Conservation (phyloP, 1,284 basidiomycete species). For the Malassezia cuniculi region DNA sequence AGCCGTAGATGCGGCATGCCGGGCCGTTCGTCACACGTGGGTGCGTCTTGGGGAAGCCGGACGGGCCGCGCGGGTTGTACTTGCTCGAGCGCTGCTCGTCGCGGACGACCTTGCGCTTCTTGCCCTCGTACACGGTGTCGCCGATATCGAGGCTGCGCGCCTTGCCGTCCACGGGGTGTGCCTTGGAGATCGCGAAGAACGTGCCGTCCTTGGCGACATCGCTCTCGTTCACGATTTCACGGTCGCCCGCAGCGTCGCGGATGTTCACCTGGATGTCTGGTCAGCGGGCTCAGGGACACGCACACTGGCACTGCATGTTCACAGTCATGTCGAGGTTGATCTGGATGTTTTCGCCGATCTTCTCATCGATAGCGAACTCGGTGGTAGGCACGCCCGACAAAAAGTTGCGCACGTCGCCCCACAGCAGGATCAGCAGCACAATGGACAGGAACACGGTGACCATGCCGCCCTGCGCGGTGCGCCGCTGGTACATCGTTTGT, state of each 20-base stretch:
- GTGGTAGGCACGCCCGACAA: conserved; percentile 68
- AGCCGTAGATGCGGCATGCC: conserved; percentile 75
- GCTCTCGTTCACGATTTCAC: conserved; percentile 63
- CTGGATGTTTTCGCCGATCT: conserved; percentile 32
- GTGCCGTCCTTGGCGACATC: conserved; percentile 66
- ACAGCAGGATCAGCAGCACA: conserved; percentile 60
- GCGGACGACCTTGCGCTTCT: neutral
- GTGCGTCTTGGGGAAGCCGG: conserved; percentile 38
- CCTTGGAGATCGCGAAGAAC: conserved; percentile 69
- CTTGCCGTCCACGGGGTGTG: conserved; percentile 37
- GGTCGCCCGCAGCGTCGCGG: conserved; percentile 79
- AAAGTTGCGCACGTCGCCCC: conserved; percentile 78
- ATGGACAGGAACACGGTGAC: conserved; percentile 67
- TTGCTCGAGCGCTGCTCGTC: neutral
- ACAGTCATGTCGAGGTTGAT: conserved; percentile 42
- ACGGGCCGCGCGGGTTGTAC: neutral
- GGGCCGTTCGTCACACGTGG: conserved; percentile 44
- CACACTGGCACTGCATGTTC: conserved; percentile 34
- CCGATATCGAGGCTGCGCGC: conserved; percentile 56
- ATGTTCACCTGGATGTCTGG: conserved; percentile 64
- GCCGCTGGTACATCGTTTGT: conserved; percentile 73
- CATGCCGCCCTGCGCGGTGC: conserved; percentile 73
- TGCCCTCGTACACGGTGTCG: conserved; percentile 55
- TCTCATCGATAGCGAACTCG: conserved; percentile 26
- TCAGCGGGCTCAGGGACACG: conserved; percentile 5